Percentiles rank a stretch among this genome's conserved stretches.
Evolutionary conservation across 352 stramenopile species (phyloP).

Genomic region (Phytophthora constricta): DNA sequence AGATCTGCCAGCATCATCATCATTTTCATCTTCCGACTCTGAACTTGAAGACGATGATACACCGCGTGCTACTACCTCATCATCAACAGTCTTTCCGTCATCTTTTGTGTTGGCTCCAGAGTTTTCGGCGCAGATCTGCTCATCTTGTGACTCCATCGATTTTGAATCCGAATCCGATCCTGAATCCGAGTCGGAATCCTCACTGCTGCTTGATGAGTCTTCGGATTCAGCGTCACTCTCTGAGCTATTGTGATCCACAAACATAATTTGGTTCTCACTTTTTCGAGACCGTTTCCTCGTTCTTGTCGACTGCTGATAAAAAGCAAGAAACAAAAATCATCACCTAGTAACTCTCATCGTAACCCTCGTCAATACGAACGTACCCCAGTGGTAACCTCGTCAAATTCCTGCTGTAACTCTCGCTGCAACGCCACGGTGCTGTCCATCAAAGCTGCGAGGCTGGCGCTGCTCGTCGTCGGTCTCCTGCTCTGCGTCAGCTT

Average conservation of each 20-base stretch:
- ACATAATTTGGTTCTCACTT: background rate
- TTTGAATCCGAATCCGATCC: background rate
- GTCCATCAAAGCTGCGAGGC: slow-evolving; percentile 22
- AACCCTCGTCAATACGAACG: background rate
- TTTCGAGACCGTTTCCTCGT: background rate
- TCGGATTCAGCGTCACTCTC: background rate
- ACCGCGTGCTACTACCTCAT: background rate
- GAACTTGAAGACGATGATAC: background rate
- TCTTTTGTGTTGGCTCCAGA: background rate
- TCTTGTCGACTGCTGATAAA: background rate
- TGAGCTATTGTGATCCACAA: background rate
- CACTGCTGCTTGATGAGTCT: background rate
- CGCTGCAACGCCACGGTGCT: slow-evolving; percentile 19
- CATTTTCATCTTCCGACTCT: background rate
- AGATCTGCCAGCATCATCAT: background rate
- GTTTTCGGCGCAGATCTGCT: background rate
- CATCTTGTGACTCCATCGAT: too few relatives aligned
- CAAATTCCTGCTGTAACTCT: slow-evolving; percentile 14
- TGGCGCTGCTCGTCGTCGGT: slow-evolving; percentile 11
- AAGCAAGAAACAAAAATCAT: too few relatives aligned
- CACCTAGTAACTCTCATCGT: too few relatives aligned
- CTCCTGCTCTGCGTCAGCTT: slow-evolving; percentile 29
- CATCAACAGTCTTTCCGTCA: background rate
- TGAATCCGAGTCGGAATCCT: background rate
- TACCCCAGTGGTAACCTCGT: slow-evolving; percentile 3